Conservation (phyloP, 768 basidiomycete species). For the Lactarius tabidus region DNA sequence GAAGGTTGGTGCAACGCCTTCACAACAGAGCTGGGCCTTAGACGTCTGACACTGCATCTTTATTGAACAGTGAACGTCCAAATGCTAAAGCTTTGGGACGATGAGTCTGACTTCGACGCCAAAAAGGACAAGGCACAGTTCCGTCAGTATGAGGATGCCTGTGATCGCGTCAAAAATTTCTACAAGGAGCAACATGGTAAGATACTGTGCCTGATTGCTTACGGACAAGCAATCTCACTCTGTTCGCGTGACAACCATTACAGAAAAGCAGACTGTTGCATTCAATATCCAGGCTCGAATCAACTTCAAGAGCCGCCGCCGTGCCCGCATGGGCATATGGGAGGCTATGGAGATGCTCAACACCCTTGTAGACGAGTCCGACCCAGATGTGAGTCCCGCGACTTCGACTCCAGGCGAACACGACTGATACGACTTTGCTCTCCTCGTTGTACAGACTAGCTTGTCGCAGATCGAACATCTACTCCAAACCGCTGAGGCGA, state of each 20-base stretch:
- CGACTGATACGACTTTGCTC: slow-evolving; percentile 4
- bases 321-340: slow-evolving; percentile 79
- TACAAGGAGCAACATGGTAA: slow-evolving; percentile 77
- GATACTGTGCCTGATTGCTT: slow-evolving; percentile 22
- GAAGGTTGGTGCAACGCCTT: slow-evolving; percentile 36
- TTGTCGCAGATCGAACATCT: slow-evolving; percentile 88
- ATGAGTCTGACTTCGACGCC: slow-evolving; percentile 54
- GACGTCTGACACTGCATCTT: slow-evolving; percentile 2
- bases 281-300: slow-evolving; percentile 79
- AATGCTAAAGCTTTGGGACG: slow-evolving; percentile 56
- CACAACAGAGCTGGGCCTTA: background rate
- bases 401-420: background rate
- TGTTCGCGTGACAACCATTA: background rate
- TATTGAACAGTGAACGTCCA: slow-evolving; percentile 56
- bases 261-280: slow-evolving; percentile 84
- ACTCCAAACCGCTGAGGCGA: slow-evolving; percentile 88
- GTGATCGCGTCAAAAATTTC: slow-evolving; percentile 72
- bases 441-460: slow-evolving; percentile 46
- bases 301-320: slow-evolving; percentile 61
- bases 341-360: slow-evolving; percentile 85
- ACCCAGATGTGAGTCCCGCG: slow-evolving; percentile 63
- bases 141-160: slow-evolving; percentile 70
- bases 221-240: slow-evolving; percentile 6
- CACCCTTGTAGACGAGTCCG: slow-evolving; percentile 85
- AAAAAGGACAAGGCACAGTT: slow-evolving; percentile 64